Evolutionary conservation across 2,329 filamentous ascomycete species (phyloP), one percentile per base, ranked within the genome.

Genomic region (Cercospora canescens): DNA sequence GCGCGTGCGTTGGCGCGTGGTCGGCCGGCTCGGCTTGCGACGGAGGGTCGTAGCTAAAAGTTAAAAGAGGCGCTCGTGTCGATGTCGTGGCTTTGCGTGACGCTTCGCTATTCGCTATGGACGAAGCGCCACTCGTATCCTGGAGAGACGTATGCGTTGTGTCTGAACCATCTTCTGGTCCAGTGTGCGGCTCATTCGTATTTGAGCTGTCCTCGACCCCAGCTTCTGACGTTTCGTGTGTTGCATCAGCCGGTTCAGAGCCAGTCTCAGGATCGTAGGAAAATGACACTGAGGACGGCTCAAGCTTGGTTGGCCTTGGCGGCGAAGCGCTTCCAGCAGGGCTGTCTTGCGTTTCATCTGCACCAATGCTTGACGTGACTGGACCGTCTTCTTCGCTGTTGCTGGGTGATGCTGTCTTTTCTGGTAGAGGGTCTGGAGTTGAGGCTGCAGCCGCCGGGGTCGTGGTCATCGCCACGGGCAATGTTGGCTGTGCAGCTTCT

Each of bases 371-470:
- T 24, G 52, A 32, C n/a, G 32, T 32, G n/a, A 56, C 30, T 32
- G 30, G 52, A 14, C 32, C 52, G 30, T 18, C 12, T 8, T n/a
- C 28, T 41, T 37, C 8, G 14, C 8, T 32, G 24, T 26, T n/a
- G n/a, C 39, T 32, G 37, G 6, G 3, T 6, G 32, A 48, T 35
- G 26, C 18, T 18, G 45, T 61, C 59, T 60, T 26, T 30, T 48
- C 39, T 9, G 26, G 34, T 14, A 35, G 4, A 12, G 26, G 37
- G 39, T 16, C 37, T 32, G 24, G 28, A n/a, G 50, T 65, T n/a
- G 67, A 56, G 18, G 24, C 37, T 7, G 63, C 59, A 39, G 58
- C 57, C 2, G 63, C 66, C 28, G 66, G 16, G n/a, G 45, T 65
- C 14, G 59, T 66, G 14, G 24, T 45, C n/a, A 28, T 37, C 3